Evolutionary conservation across 306 rosid genomes (phyloP).

Genomic region (Parietaria judaica): DNA sequence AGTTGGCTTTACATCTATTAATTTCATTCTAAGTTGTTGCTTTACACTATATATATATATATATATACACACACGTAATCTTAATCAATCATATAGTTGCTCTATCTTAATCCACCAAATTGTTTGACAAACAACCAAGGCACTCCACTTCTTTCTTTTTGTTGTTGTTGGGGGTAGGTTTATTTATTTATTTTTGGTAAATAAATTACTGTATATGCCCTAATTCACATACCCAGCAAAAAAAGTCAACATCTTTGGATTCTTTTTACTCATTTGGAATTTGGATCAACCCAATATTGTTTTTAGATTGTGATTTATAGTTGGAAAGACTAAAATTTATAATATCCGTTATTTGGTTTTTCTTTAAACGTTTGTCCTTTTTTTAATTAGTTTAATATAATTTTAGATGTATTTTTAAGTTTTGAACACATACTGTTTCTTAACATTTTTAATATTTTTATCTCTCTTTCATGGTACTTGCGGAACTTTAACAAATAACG

Average conservation of each 20-base stretch:
- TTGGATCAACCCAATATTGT: neutral
- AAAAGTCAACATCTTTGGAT: conserved; percentile 10
- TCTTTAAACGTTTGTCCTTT: no score
- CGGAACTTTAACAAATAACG: no score
- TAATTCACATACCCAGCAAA: neutral
- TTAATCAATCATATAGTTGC: neutral
- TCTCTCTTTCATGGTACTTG: no score
- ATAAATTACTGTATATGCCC: neutral
- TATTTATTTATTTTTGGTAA: neutral
- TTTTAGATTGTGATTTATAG: no score
- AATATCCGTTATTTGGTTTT: no score
- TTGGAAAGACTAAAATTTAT: no score
- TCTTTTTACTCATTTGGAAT: neutral
- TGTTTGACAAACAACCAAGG: conserved; percentile 18
- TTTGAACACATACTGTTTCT: no score
- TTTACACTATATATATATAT: neutral
- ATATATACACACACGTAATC: no score
- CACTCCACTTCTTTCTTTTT: conserved; percentile 1
- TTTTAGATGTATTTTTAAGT: no score
- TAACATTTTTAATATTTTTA: no score
- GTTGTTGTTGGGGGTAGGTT: no score
- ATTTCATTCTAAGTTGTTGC: neutral
- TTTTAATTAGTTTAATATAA: no score
- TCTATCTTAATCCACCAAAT: conserved; percentile 18
- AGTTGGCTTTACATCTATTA: conserved; percentile 7